Conservation (phyloP, 106 monocot species). For the Allium sativum region DNA sequence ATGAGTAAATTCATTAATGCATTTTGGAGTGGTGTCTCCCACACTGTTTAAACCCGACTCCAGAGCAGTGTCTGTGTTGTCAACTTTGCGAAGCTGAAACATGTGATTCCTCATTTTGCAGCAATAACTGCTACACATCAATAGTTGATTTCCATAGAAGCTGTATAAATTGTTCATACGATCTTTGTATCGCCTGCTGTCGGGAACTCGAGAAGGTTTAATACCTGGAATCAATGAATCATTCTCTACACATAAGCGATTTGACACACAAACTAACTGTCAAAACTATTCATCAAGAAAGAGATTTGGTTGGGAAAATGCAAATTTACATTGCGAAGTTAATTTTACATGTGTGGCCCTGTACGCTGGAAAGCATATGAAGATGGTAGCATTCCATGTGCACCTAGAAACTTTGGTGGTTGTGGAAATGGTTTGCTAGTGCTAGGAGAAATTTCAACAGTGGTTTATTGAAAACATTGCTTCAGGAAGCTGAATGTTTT, state of each 20-base stretch:
- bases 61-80: background rate
- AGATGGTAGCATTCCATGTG: slow-evolving; percentile 25
- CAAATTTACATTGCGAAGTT: background rate
- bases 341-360: background rate
- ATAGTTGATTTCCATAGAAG: slow-evolving; percentile 61
- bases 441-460: slow-evolving; percentile 16
- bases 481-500: slow-evolving; percentile 18
- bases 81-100: background rate
- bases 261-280: background rate
- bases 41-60: too few relatives aligned
- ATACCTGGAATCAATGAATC: slow-evolving; percentile 27
- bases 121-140: slow-evolving; percentile 52
- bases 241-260: slow-evolving; percentile 8
- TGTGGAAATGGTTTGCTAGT: slow-evolving; percentile 15
- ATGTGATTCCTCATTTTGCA: slow-evolving; percentile 2
- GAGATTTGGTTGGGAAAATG: slow-evolving; percentile 16
- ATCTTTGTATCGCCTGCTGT: slow-evolving; percentile 50
- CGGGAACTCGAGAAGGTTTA: slow-evolving; percentile 44
- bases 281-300: slow-evolving; percentile 1
- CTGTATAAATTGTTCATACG: slow-evolving; percentile 37
- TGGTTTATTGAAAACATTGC: slow-evolving; percentile 16
- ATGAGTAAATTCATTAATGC: too few relatives aligned
- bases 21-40: too few relatives aligned
- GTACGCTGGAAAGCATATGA: slow-evolving; percentile 6
- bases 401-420: slow-evolving; percentile 17